These are phyloP conservation scores for Penstemon newberryi DNA, from an alignment of 257 asterid genomes.

Conservation along the genomic window DNA sequence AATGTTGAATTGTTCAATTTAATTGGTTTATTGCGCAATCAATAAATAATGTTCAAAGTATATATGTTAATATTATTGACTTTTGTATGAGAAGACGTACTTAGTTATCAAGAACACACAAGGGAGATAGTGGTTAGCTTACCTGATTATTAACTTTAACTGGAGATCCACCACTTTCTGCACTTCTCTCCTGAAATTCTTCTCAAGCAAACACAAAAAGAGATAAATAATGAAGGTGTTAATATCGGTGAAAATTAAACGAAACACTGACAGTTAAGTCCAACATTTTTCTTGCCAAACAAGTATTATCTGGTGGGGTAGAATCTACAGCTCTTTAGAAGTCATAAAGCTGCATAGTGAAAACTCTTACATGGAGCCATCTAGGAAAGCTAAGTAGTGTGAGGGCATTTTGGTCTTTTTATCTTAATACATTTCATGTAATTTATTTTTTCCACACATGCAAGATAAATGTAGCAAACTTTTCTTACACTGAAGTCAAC, in stretches of 20 bases:
- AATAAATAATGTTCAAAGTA: no score
- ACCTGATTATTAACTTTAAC: slow-evolving; percentile 50
- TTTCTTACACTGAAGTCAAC: no score
- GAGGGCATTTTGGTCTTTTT: no score
- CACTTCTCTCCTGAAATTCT: slow-evolving; percentile 47
- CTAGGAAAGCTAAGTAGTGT: no score
- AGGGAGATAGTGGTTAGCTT: slow-evolving; percentile 26
- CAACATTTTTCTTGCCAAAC: not conserved
- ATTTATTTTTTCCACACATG: no score
- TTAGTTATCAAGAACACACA: not conserved
- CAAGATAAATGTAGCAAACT: no score
- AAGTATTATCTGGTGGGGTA: slow-evolving; percentile 13
- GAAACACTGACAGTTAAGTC: slow-evolving; percentile 1
- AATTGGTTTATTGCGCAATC: no score
- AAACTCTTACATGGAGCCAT: no score
- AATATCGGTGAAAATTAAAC: slow-evolving; percentile 10
- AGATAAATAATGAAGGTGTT: not conserved
- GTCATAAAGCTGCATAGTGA: not conserved
- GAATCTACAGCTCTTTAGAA: not conserved
- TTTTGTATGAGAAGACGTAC: no score
- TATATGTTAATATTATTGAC: no score
- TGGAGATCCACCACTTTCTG: slow-evolving; percentile 52
- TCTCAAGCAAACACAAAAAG: slow-evolving; percentile 17
- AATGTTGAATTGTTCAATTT: no score
- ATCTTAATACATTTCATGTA: no score